Evolutionary conservation across 495 filamentous ascomycete species (phyloP).

Genomic region (Rostrohypoxylon terebratum): DNA sequence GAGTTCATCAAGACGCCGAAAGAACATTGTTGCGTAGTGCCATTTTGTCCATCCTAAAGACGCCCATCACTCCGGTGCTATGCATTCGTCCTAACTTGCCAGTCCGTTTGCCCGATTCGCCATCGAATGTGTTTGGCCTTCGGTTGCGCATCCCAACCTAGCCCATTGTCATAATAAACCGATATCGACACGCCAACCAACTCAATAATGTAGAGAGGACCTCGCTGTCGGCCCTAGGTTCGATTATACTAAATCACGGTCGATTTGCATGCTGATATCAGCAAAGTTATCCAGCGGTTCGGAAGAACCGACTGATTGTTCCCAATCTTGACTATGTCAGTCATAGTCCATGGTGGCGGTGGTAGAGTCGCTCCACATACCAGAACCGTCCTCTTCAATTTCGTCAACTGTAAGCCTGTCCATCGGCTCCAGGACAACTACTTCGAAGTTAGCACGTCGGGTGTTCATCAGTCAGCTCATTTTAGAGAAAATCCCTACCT

Average conservation of each 20-base stretch:
- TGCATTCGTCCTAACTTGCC: conserved; percentile 37
- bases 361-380: conserved; percentile 62
- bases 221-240: background rate
- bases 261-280: conserved; percentile 53
- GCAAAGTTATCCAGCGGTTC: conserved; percentile 54
- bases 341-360: conserved; percentile 55
- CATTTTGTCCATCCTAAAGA: conserved; percentile 38
- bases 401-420: conserved; percentile 61
- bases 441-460: conserved; percentile 33
- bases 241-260: conserved; percentile 46
- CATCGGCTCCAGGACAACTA: conserved; percentile 59
- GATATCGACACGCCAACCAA: background rate
- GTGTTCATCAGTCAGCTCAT: background rate
- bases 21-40: conserved; percentile 25
- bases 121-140: conserved; percentile 18
- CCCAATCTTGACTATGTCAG: conserved; percentile 58
- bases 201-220: background rate
- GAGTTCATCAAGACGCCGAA: conserved; percentile 5
- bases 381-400: conserved; percentile 66
- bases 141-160: conserved; percentile 14
- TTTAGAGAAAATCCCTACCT: conserved; percentile 51
- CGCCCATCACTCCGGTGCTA: conserved; percentile 43
- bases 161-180: background rate
- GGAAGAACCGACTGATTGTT: conserved; percentile 58
- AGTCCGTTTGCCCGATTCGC: conserved; percentile 32